Conservation (phyloP, 257 asterid species). For the Capsicum pubescens region DNA sequence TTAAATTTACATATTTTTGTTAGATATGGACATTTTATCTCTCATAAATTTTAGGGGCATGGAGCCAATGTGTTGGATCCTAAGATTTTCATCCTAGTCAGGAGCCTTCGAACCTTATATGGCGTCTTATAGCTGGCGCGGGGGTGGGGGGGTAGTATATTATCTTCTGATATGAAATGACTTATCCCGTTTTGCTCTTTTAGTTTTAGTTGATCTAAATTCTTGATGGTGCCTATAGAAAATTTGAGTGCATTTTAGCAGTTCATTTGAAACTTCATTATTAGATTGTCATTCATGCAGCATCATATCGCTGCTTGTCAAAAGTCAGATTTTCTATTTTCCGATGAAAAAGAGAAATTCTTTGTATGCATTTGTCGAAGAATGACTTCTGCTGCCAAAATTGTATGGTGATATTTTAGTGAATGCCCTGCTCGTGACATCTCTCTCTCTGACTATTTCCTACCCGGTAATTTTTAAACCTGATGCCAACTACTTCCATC, state of each 20-base stretch:
- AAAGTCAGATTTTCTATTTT: not conserved
- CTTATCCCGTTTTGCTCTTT: not conserved
- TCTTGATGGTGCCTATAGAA: not conserved
- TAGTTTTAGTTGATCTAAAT: not conserved
- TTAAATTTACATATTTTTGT: not conserved
- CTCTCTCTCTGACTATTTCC: not conserved
- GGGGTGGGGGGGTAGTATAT: not conserved
- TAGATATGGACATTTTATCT: not conserved
- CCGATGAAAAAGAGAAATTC: not conserved
- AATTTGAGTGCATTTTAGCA: not conserved
- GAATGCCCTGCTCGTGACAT: not conserved
- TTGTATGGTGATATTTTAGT: not conserved
- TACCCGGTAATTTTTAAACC: not conserved
- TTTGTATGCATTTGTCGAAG: not conserved
- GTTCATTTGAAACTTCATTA: not conserved
- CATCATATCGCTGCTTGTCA: not conserved
- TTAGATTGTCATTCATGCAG: not conserved
- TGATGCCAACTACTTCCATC: conserved; percentile 8
- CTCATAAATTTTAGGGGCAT: not conserved
- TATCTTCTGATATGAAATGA: not conserved
- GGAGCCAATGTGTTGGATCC: conserved; percentile 15
- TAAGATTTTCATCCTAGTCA: not conserved
- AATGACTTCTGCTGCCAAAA: conserved; percentile 1
- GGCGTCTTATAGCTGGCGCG: not conserved
- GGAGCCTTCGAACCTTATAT: not conserved